Percentiles rank a stretch among this genome's conserved stretches.
phyloP scores from a whole-genome alignment of 176 grass and related monocot genomes.

The Aegilops umbellulata region DNA sequence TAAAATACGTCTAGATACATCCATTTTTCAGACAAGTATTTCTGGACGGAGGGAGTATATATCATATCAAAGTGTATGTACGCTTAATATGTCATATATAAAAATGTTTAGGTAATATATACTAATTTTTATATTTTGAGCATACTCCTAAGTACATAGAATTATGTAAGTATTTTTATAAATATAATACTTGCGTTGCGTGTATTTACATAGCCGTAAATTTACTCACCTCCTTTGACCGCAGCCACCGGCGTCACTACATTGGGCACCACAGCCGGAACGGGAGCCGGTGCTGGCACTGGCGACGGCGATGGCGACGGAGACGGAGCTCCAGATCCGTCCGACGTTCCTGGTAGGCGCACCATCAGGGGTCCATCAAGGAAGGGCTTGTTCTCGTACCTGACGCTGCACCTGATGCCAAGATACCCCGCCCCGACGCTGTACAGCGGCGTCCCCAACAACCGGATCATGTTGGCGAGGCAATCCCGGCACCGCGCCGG shows the following conservation, averaged over 20 bases:
- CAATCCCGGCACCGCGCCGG: slow-evolving; percentile 31
- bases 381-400: slow-evolving; percentile 36
- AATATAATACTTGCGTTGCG: too few relatives aligned
- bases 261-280: neutral
- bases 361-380: neutral
- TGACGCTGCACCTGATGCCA: slow-evolving; percentile 31
- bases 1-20: too few relatives aligned
- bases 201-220: too few relatives aligned
- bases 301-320: neutral
- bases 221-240: neutral
- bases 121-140: too few relatives aligned
- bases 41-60: too few relatives aligned
- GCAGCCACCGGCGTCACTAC: neutral
- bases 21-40: too few relatives aligned
- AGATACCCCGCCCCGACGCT: slow-evolving; percentile 18
- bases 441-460: neutral
- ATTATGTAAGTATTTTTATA: too few relatives aligned
- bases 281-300: neutral
- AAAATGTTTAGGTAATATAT: too few relatives aligned
- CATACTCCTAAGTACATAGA: too few relatives aligned
- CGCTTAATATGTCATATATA: too few relatives aligned
- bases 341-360: neutral
- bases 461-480: neutral
- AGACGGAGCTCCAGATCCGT: neutral
- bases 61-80: too few relatives aligned